Percentiles rank a stretch among this genome's conserved stretches.
Evolutionary conservation across 2,329 filamentous ascomycete species (phyloP).

Genomic region (Cladophialophora carrionii): DNA sequence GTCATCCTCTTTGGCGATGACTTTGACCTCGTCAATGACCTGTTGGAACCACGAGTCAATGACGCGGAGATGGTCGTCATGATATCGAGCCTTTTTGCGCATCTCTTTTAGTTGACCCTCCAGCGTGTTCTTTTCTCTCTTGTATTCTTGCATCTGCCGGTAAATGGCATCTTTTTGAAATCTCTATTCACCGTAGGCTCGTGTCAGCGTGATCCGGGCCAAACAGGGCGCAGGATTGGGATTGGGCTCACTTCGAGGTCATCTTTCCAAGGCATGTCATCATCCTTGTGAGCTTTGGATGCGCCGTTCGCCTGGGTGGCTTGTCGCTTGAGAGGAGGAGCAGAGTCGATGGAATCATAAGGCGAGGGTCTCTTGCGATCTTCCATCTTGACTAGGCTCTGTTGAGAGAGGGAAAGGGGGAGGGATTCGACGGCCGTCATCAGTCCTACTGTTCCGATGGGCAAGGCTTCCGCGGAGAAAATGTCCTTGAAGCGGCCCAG

Average conservation of each 20-base stretch:
- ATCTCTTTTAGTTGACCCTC: constrained; percentile 81
- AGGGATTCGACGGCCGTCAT: constrained; percentile 82
- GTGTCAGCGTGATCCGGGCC: constrained; percentile 15
- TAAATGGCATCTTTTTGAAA: constrained; percentile 96
- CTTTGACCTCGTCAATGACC: constrained; percentile 63
- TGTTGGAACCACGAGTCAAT: constrained; percentile 95
- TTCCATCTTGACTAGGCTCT: constrained; percentile 92
- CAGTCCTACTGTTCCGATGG: constrained; percentile 59
- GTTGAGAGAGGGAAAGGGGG: constrained; percentile 71
- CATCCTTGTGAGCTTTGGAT: constrained; percentile 63
- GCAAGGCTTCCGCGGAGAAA: constrained; percentile 15
- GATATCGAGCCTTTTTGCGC: constrained; percentile 74
- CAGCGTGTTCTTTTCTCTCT: constrained; percentile 80
- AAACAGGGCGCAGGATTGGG: constrained; percentile 23
- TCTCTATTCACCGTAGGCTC: constrained; percentile 58
- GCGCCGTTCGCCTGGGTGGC: constrained; percentile 74
- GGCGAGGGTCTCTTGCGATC: constrained; percentile 95
- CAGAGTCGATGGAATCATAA: constrained; percentile 76
- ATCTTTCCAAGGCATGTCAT: constrained; percentile 71
- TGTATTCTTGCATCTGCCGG: constrained; percentile 97
- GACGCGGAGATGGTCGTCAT: constrained; percentile 89
- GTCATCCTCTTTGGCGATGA: constrained; percentile 33
- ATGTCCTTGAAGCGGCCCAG: constrained; percentile 17
- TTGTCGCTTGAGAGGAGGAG: constrained; percentile 89
- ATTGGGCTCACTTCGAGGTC: constrained; percentile 70